Base-by-base conservation (phyloP, 2,329 filamentous ascomycete genomes). In the Cercospora beticola region DNA sequence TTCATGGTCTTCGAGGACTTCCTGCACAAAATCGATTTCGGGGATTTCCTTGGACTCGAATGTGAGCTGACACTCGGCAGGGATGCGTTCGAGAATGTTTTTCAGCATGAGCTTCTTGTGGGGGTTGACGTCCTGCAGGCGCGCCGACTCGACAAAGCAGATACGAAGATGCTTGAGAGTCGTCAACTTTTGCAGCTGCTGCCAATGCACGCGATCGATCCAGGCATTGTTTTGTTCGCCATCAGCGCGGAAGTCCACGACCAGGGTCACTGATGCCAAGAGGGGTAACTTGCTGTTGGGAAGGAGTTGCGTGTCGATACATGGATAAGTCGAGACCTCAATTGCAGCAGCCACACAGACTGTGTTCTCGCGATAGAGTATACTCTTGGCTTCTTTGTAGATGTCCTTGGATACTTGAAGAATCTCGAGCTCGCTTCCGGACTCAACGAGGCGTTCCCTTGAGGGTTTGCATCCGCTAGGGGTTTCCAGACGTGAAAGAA, bases 301-400 rank as follows among this genome's bases (percentile, higher is more conserved):
- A 2, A 71, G 67, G 4, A 69, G 43, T 3, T 14, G 30, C 21
- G 46, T 60, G 33, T 40, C 52, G 33, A 67, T 68, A 52, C 67
- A 63, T 26, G 36, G 64, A 40, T 23, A 59, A 63, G 40, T 30
- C 23, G 18, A 59, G 26, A 33, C 28, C 28, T 59, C 30, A 12
- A 31, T 36, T 18, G 28, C 56, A 56, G 33, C 62, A 12, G 62
- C 43, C 36, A 62, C 64, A 28, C 66, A 66, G 40, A 71, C 14
- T n/a, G 46, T 68, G 43, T 81, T 82, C 9, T 74, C 72, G 23
- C 74, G 71, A 68, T 81, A 82, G 12, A 82, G 73, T 8, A 81
- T 70, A 1, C 72, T 70, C 16, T 75, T 77, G 5, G 80, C 75
- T 73, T 82, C 80, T 40, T 71, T 66, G 68, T 79, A 73, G 64